A percentile compares a stretch with the other conserved stretches of the same genome.
phyloP scores from a whole-genome alignment of 345 rosid genomes.

The Populus deltoides region DNA sequence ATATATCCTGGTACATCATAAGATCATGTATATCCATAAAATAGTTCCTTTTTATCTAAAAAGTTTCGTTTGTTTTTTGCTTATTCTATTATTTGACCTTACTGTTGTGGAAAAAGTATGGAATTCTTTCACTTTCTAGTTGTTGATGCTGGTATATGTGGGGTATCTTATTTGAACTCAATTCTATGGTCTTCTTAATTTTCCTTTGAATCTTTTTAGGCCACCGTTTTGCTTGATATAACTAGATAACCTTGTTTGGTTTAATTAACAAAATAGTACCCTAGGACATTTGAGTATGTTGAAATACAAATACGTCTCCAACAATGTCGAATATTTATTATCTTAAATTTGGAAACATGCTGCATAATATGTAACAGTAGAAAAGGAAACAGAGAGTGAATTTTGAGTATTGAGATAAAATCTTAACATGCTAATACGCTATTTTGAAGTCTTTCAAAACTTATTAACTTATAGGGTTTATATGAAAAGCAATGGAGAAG shows the following conservation, averaged over 20 bases:
- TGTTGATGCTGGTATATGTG: not conserved
- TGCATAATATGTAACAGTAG: not conserved
- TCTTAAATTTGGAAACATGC: not conserved
- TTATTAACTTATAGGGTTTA: not conserved
- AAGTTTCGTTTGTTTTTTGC: not conserved
- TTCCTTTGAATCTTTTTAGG: not conserved
- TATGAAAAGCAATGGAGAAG: not conserved
- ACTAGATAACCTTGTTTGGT: not conserved
- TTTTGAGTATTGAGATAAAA: not conserved
- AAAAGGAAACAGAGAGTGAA: not conserved
- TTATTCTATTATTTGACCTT: not conserved
- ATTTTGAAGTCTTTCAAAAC: not conserved
- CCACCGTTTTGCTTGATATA: not conserved
- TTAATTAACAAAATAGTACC: not conserved
- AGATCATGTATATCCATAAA: not conserved
- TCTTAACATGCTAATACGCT: not conserved
- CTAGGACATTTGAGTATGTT: not conserved
- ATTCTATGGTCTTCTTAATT: not conserved
- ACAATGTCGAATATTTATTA: not conserved
- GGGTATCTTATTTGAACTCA: not conserved
- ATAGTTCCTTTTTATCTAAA: not conserved
- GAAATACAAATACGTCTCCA: not conserved
- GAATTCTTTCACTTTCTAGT: not conserved
- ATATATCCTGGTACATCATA: not conserved
- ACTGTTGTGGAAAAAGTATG: not conserved